Evolutionary conservation across 202 grass and related monocot species (phyloP), one percentile per base, ranked within the genome.

Genomic region (Cymbopogon flexuosus): DNA sequence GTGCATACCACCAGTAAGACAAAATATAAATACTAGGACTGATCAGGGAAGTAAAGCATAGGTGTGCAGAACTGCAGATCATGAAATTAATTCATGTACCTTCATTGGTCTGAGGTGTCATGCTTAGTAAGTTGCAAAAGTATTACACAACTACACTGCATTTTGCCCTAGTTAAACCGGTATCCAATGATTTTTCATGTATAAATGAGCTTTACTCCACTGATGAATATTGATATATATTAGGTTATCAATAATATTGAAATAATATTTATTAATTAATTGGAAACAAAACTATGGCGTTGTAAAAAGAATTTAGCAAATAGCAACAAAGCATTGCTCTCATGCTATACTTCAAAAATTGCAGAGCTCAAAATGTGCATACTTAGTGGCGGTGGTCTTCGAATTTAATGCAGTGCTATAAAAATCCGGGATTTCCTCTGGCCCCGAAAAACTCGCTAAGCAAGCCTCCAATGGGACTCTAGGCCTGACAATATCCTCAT

Each of bases 321-420:
- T 61, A 84, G 11, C 9, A 37, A 80, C 24, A 10, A 75, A 39
- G 12, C 42, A 10, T 6, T 68, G 40, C 2, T 29, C 22, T 66
- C 39, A n/a, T 61, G 59, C 15, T 5, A 70, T 72, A 63, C 23
- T 63, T 43, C 33, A 40, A 77, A 18, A 61, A 64, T 27, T 72
- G 58, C 7, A 65, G 63, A 63, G 71, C 40, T 87, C 52, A 73
- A 76, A n/a, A 67, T 65, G 72, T 68, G 47, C 90, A 57, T 95
- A 99, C 96, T 96, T 95, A 33, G 89, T 87, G 77, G 92, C 96
- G 22, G 92, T 99, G 6, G 88, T 99, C 80, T 99, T 96, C 8
- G 87, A 86, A 89, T 93, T 95, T 79, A 99, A 91, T 84, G 96
- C 96, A 68, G 90, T 91, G 81, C 96, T 99, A 72, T 90, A 88